Percentiles rank a stretch among this genome's conserved stretches.
Evolutionary conservation across 148 eudicot genomes (phyloP).

Genomic region (Limonium bicolor): DNA sequence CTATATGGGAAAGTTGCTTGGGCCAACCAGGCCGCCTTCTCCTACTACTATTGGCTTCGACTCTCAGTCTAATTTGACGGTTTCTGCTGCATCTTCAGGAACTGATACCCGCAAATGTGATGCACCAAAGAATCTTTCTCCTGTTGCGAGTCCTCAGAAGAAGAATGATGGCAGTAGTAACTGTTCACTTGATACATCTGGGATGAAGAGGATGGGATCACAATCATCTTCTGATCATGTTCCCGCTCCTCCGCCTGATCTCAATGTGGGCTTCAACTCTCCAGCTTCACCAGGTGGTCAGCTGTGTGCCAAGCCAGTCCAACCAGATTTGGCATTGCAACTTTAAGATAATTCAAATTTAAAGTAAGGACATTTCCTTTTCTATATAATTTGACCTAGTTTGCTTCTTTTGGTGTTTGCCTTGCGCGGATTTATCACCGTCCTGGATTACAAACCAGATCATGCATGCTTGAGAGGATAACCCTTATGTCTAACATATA

Average conservation of each 20-base stretch:
- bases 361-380: background rate
- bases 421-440: background rate
- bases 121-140: conserved; percentile 6
- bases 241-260: conserved; percentile 34
- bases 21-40: background rate
- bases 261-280: conserved; percentile 27
- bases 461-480: background rate
- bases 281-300: conserved; percentile 16
- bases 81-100: conserved; percentile 2
- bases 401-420: background rate
- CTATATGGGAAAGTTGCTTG: conserved; percentile 18
- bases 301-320: conserved; percentile 14
- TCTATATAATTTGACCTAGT: conserved; percentile 2
- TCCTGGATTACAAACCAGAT: background rate
- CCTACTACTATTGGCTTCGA: background rate
- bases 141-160: background rate
- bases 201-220: background rate
- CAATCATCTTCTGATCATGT: conserved; percentile 3
- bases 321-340: conserved; percentile 30
- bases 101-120: too few species aligned
- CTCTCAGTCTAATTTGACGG: conserved; percentile 4
- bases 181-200: background rate
- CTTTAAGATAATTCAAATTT: conserved; percentile 12
- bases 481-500: background rate
- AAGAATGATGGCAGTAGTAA: background rate